Percentiles rank a stretch among this genome's conserved stretches.
phyloP scores from a whole-genome alignment of 176 grass and related monocot genomes.

The Elaeis guineensis region DNA sequence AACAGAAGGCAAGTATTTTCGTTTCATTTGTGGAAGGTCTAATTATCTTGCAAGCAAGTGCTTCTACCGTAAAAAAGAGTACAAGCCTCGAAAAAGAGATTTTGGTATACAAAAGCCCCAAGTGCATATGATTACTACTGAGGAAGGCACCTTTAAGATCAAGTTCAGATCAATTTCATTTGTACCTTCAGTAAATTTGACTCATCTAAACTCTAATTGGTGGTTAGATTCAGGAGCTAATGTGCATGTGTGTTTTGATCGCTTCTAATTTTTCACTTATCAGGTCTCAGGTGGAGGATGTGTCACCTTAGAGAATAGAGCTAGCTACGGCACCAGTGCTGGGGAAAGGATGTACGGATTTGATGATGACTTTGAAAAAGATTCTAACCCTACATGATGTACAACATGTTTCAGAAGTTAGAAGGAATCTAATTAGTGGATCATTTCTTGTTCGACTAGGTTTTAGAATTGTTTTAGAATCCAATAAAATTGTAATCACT shows the following conservation, averaged over 20 bases:
- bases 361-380: conserved; percentile 11
- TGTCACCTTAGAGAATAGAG: conserved; percentile 12
- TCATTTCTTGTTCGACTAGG: conserved; percentile 12
- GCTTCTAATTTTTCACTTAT: neutral
- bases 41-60: too few relatives aligned
- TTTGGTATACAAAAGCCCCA: too few relatives aligned
- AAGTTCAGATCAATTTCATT: neutral
- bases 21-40: too few relatives aligned
- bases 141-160: too few relatives aligned
- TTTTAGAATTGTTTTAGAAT: conserved; percentile 14
- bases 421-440: conserved; percentile 19
- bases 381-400: neutral
- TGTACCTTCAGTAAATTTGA: conserved; percentile 13
- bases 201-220: conserved; percentile 2
- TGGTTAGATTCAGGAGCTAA: conserved; percentile 11
- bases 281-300: conserved; percentile 11
- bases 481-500: conserved; percentile 10
- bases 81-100: too few relatives aligned
- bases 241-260: neutral
- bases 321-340: neutral
- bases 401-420: neutral
- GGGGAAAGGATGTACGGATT: neutral
- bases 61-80: too few relatives aligned
- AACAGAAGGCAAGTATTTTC: too few relatives aligned
- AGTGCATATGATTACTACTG: too few relatives aligned